Evolutionary conservation across 2,329 filamentous ascomycete genomes (phyloP).

Genomic region (Phoma herbarum): DNA sequence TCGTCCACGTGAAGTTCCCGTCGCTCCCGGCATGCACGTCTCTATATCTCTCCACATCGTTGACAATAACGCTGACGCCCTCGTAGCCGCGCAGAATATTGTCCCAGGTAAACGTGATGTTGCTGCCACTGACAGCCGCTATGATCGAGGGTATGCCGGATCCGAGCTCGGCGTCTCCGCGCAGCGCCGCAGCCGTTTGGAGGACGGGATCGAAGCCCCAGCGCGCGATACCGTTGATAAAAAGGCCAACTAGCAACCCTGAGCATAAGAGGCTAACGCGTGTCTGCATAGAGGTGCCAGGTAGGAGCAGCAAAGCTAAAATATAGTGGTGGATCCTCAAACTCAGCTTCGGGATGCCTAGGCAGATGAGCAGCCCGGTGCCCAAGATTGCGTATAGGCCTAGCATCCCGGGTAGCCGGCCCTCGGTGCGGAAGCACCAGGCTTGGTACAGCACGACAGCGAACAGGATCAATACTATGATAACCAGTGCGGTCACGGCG

Average conservation of each 20-base stretch:
- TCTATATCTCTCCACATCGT: conserved; percentile 83
- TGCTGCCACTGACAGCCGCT: conserved; percentile 54
- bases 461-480: conserved; percentile 44
- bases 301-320: conserved; percentile 84
- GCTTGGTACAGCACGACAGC: conserved; percentile 43
- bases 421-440: conserved; percentile 46
- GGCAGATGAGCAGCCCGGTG: conserved; percentile 80
- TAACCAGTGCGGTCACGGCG: conserved; percentile 46
- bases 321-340: conserved; percentile 94
- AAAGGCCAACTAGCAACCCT: conserved; percentile 86
- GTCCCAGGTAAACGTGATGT: conserved; percentile 56
- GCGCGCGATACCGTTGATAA: conserved; percentile 90
- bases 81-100: conserved; percentile 64
- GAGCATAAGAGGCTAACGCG: conserved; percentile 87
- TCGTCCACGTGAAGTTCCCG: conserved; percentile 65
- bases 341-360: conserved; percentile 78
- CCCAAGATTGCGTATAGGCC: conserved; percentile 81
- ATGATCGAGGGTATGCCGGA: conserved; percentile 64
- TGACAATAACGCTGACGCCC: conserved; percentile 83
- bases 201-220: conserved; percentile 93
- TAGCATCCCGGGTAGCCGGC: conserved; percentile 73
- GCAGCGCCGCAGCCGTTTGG: conserved; percentile 78
- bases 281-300: conserved; percentile 88
- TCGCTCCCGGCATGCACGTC: conserved; percentile 64
- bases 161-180: conserved; percentile 61